These are phyloP conservation scores for Tetraselmis chui DNA, from an alignment of 139 green algal species.

Conservation along the genomic window DNA sequence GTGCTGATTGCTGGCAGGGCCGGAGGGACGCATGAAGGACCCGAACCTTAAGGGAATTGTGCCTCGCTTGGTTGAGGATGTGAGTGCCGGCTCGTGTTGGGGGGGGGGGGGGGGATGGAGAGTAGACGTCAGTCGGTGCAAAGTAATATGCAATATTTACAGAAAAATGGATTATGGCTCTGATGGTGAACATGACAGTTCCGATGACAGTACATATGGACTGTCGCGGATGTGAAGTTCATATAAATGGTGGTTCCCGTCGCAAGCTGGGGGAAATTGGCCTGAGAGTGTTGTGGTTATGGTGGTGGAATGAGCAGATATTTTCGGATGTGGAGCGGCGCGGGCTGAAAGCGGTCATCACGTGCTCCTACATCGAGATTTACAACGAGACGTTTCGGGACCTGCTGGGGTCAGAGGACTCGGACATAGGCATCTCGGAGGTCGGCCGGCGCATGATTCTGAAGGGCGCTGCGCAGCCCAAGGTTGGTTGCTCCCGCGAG, in stretches of 20 bases:
- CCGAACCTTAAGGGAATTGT: background rate
- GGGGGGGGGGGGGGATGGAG: no score
- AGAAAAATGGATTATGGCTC: no score
- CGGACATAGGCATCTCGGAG: slow-evolving; percentile 17
- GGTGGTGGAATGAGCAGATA: slow-evolving; percentile 11
- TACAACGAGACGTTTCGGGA: slow-evolving; percentile 43
- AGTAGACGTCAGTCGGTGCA: no score
- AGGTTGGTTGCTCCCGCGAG: slow-evolving; percentile 19
- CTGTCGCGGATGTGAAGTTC: no score
- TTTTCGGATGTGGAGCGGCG: slow-evolving; percentile 8
- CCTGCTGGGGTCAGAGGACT: slow-evolving; percentile 18
- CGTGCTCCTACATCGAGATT: slow-evolving; percentile 31
- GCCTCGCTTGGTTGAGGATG: slow-evolving; percentile 2
- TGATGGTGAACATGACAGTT: no score
- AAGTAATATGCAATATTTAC: no score
- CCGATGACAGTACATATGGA: no score
- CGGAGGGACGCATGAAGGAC: background rate
- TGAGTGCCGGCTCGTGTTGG: background rate
- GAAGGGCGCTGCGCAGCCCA: slow-evolving; percentile 6
- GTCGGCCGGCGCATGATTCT: slow-evolving; percentile 1
- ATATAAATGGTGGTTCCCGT: no score
- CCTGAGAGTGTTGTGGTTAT: no score
- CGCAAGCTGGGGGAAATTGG: no score
- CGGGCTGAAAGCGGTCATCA: background rate
- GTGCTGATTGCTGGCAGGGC: background rate